phyloP scores from a whole-genome alignment of 768 basidiomycete genomes.

The Wakefieldia striispora region DNA sequence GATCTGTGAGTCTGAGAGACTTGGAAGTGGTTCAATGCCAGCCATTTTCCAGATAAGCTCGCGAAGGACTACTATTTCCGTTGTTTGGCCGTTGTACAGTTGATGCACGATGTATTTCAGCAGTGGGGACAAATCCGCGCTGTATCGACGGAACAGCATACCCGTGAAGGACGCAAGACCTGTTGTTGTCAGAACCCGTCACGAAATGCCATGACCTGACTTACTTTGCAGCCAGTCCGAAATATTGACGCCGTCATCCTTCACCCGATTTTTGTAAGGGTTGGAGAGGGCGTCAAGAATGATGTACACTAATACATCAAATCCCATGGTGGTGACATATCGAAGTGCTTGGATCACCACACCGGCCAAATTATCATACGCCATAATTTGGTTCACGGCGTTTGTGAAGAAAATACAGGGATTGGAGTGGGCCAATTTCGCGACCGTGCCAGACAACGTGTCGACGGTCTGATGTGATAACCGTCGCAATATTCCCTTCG shows the following conservation, averaged over 20 bases:
- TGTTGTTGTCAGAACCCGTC: constrained; percentile 33
- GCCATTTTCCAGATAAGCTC: constrained; percentile 96
- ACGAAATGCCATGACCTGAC: constrained; percentile 32
- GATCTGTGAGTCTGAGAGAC: constrained; percentile 85
- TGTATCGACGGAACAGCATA: constrained; percentile 85
- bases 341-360: constrained; percentile 88
- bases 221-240: constrained; percentile 90
- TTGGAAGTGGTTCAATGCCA: constrained; percentile 87
- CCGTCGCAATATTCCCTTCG: constrained; percentile 85
- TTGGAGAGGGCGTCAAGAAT: constrained; percentile 87
- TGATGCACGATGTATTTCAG: constrained; percentile 92
- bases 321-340: constrained; percentile 90
- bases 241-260: constrained; percentile 89
- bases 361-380: constrained; percentile 89
- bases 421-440: constrained; percentile 92
- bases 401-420: constrained; percentile 89
- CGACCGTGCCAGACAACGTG: constrained; percentile 80
- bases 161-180: constrained; percentile 93
- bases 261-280: constrained; percentile 75
- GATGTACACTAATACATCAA: constrained; percentile 87
- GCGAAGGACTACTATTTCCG: constrained; percentile 88
- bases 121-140: constrained; percentile 78
- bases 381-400: constrained; percentile 91
- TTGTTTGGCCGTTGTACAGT: constrained; percentile 75
- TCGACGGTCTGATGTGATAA: constrained; percentile 83